A percentile compares a stretch with the other conserved stretches of the same genome.
phyloP scores from a whole-genome alignment of 2,329 filamentous ascomycete species.

The Cordyceps cateniannulata region DNA sequence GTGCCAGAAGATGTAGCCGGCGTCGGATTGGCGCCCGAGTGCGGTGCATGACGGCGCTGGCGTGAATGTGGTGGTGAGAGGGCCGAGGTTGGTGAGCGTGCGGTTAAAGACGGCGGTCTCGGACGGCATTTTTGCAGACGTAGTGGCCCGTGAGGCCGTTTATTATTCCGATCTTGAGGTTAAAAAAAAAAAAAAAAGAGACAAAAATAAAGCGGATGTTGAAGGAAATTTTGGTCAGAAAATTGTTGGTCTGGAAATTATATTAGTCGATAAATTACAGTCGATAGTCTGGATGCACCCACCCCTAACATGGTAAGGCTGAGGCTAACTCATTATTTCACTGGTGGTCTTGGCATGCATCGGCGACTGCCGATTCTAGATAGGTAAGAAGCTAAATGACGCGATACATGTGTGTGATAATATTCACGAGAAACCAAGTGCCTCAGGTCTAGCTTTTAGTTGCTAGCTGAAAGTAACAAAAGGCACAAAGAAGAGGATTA shows the following conservation, averaged over 20 bases:
- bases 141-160: not conserved
- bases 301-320: not conserved
- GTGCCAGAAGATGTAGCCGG: not conserved
- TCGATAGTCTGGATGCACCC: not conserved
- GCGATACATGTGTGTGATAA: too few species aligned
- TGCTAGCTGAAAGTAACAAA: too few species aligned
- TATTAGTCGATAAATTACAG: not conserved
- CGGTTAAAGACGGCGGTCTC: not conserved
- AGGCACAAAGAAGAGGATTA: too few species aligned
- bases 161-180: too few species aligned
- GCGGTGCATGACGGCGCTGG: not conserved
- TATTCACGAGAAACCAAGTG: too few species aligned
- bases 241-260: not conserved
- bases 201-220: not conserved
- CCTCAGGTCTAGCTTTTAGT: too few species aligned
- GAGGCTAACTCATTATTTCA: not conserved
- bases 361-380: not conserved
- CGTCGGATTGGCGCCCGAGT: not conserved
- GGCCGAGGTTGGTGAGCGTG: slow-evolving; percentile 2
- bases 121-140: not conserved
- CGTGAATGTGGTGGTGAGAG: not conserved
- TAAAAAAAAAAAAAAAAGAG: too few species aligned
- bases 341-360: not conserved
- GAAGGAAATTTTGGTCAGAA: not conserved
- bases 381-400: not conserved